Conservation (phyloP, 164 flowering plant species). For the Brasenia schreberi region DNA sequence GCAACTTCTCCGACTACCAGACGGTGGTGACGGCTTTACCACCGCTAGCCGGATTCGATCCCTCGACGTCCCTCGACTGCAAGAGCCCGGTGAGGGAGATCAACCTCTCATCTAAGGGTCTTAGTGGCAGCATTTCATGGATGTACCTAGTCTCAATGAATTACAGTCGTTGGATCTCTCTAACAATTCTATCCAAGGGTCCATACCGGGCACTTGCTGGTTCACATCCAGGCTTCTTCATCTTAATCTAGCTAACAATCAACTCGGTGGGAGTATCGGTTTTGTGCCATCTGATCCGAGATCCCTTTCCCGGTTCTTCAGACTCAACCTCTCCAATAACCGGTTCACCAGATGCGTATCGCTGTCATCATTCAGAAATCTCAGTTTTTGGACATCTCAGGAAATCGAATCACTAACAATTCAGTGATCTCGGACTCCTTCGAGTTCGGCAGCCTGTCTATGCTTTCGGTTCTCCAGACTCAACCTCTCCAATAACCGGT, state of each 20-base stretch:
- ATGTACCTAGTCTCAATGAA: constrained; percentile 34
- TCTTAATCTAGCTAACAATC: constrained; percentile 56
- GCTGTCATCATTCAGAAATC: constrained; percentile 31
- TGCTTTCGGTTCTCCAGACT: too few species aligned
- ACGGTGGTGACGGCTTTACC: constrained; percentile 35
- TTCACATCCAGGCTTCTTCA: constrained; percentile 21
- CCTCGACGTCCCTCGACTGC: constrained; percentile 9
- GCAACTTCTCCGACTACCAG: constrained; percentile 31
- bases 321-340: constrained; percentile 58
- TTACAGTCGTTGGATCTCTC: constrained; percentile 61
- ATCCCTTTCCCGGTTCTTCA: constrained; percentile 16
- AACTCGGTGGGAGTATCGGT: constrained; percentile 47
- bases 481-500: too few species aligned
- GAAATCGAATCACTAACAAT: constrained; percentile 16
- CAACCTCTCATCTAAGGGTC: constrained; percentile 37
- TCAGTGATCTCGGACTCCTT: constrained; percentile 15
- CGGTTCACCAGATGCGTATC: constrained; percentile 49
- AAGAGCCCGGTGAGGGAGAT: constrained; percentile 22
- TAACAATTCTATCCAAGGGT: constrained; percentile 46
- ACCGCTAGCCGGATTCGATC: constrained; percentile 42
- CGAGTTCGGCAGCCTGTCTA: constrained; percentile 35
- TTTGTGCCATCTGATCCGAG: constrained; percentile 5
- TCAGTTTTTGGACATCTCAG: constrained; percentile 50
- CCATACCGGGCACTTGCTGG: constrained; percentile 48
- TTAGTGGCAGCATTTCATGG: constrained; percentile 68